Conservation (phyloP, 2,329 filamentous ascomycete genomes). For the Calonectria honghensis region DNA sequence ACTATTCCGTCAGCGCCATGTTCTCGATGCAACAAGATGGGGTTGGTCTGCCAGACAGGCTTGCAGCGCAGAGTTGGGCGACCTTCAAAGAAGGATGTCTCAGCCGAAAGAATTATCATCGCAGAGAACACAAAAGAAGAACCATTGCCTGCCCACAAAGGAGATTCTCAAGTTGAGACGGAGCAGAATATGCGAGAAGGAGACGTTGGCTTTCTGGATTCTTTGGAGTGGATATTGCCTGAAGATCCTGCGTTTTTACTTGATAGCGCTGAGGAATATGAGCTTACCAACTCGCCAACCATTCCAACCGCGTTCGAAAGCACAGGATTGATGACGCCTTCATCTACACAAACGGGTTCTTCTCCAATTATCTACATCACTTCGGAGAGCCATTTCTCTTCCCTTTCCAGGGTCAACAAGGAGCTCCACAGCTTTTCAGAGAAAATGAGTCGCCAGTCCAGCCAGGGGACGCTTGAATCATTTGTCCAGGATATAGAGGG, state of each 20-base stretch:
- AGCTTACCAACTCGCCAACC: not conserved
- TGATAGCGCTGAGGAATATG: too few relatives aligned
- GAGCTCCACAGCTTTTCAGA: constrained; percentile 23
- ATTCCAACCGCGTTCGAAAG: not conserved
- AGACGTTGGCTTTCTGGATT: not conserved
- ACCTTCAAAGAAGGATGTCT: constrained; percentile 38
- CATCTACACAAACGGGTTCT: not conserved
- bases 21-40: constrained; percentile 48
- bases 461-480: not conserved
- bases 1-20: constrained; percentile 39
- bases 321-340: not conserved
- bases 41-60: constrained; percentile 48
- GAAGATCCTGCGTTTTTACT: not conserved
- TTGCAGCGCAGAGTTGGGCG: constrained; percentile 51
- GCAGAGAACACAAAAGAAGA: not conserved
- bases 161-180: not conserved
- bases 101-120: not conserved
- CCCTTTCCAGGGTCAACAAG: constrained; percentile 27
- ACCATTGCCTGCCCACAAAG: not conserved
- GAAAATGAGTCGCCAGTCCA: not conserved
- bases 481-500: not conserved
- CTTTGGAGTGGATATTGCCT: not conserved
- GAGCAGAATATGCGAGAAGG: not conserved
- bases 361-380: not conserved
- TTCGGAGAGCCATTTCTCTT: constrained; percentile 37